Base-by-base conservation (phyloP, 1,284 basidiomycete genomes). In the Papiliotrema laurentii region DNA sequence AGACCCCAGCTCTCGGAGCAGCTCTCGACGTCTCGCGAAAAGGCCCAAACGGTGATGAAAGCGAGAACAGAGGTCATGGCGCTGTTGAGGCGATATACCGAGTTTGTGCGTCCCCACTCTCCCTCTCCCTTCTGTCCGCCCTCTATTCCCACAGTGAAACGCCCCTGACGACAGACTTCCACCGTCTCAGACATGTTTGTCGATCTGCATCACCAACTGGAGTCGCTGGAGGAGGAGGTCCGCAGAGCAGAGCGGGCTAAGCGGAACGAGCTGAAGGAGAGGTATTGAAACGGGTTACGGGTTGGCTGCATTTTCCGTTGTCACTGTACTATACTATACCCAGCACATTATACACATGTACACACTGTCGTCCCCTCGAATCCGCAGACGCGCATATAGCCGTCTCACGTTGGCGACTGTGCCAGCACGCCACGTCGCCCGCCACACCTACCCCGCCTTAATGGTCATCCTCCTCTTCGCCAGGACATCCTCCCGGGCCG, bases 401-500 rank as follows among this genome's bases (percentile, higher is more conserved):
- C 10, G 30, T 10, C n/a, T n/a, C 9, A 33, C 30, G n/a, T 9
- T 9, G 30, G n/a, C n/a, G 30, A 9, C 9, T 33, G 30, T 9
- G 9, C 10, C 9, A 33, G 9, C 30, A n/a, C 34, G 34, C 34
- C 14, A 6, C 16, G 14, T 16, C 34, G 34, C 5, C 34, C 5
- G 14, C 34, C 30, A n/a, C 30, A 9, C 30, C 10, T 33, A n/a
- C 30, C n/a, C 30, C 28, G 13, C 18, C 19, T 53, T 64, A 74
- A 55, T 74, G 72, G 55, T 72, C 71, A 39, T 74, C 72, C 53
- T 74, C 71, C 10, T 69, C 66, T 50, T 68, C 61, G 7, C 72
- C 72, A 3, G 72, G 72, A 60, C 72, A 74, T 21, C 72, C 72
- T 0, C 71, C 72, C 0, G 63, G 54, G 19, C 57, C 70, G 3